phyloP scores from a whole-genome alignment of 495 filamentous ascomycete genomes.

The Penicillium coprophilum region DNA sequence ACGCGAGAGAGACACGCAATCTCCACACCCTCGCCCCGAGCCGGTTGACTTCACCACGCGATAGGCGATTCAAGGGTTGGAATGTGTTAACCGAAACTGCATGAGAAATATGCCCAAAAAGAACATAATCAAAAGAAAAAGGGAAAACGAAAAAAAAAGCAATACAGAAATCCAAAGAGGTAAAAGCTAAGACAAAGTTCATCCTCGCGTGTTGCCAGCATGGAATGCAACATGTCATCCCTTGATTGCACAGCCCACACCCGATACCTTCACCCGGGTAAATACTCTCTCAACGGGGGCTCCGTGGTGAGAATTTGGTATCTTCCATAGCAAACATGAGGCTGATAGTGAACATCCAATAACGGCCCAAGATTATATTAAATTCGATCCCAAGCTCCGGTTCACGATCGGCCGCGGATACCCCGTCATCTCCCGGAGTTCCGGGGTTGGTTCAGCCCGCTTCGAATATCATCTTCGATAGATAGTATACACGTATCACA shows the following conservation, averaged over 20 bases:
- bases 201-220: constrained; percentile 11
- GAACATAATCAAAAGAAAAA: not conserved
- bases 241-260: constrained; percentile 33
- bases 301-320: not conserved
- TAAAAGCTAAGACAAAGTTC: constrained; percentile 8
- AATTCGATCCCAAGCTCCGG: not conserved
- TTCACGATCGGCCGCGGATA: not conserved
- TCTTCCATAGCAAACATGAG: not conserved
- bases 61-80: constrained; percentile 6
- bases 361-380: not conserved
- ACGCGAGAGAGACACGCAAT: constrained; percentile 21
- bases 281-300: not conserved
- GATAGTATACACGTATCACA: constrained; percentile 1
- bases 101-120: not conserved
- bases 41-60: constrained; percentile 25
- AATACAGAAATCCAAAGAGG: not conserved
- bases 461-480: not conserved
- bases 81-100: constrained; percentile 7
- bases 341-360: not conserved
- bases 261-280: constrained; percentile 17
- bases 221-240: constrained; percentile 33
- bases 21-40: constrained; percentile 26
- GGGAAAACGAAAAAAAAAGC: not conserved
- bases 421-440: not conserved
- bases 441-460: constrained; percentile 1